Conservation (phyloP, 768 basidiomycete species). For the Boletellus sp. region DNA sequence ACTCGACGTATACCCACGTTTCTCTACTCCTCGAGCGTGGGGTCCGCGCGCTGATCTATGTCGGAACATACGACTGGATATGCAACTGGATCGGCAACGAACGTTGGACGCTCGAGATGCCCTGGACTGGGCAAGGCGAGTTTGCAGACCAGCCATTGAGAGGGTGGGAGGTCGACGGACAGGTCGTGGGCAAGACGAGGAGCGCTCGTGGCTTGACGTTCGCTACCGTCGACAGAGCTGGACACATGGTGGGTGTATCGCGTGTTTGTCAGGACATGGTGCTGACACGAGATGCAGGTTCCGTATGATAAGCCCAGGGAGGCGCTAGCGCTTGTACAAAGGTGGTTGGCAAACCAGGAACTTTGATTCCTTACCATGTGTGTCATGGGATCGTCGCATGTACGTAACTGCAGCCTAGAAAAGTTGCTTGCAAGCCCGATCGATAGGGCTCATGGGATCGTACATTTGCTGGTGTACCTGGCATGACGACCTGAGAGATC, state of each 20-base stretch:
- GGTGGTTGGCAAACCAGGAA: slow-evolving; percentile 40
- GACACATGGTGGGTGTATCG: slow-evolving; percentile 59
- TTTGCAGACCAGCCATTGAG: slow-evolving; percentile 49
- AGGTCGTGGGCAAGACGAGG: slow-evolving; percentile 53
- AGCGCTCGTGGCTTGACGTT: slow-evolving; percentile 61
- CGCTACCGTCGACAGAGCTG: slow-evolving; percentile 62
- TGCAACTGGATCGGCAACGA: slow-evolving; percentile 79
- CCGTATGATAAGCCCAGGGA: slow-evolving; percentile 63
- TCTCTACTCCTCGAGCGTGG: slow-evolving; percentile 67
- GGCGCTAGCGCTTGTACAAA: slow-evolving; percentile 46
- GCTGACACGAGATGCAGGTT: slow-evolving; percentile 34
- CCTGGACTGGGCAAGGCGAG: slow-evolving; percentile 61
- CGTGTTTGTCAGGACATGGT: background rate
- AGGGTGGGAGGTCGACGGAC: slow-evolving; percentile 54
- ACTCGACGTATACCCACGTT: slow-evolving; percentile 34
- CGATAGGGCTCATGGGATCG: too few species aligned
- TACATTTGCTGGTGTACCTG: too few species aligned
- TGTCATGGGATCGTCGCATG: too few species aligned
- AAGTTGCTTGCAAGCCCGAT: too few species aligned
- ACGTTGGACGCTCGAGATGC: slow-evolving; percentile 68
- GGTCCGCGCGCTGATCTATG: slow-evolving; percentile 68
- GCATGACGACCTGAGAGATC: too few species aligned
- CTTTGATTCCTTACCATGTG: slow-evolving; percentile 3
- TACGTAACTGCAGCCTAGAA: too few species aligned
- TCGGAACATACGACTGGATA: slow-evolving; percentile 75